Evolutionary conservation across 1,284 basidiomycete species (phyloP).

Genomic region (Tilletia caries): DNA sequence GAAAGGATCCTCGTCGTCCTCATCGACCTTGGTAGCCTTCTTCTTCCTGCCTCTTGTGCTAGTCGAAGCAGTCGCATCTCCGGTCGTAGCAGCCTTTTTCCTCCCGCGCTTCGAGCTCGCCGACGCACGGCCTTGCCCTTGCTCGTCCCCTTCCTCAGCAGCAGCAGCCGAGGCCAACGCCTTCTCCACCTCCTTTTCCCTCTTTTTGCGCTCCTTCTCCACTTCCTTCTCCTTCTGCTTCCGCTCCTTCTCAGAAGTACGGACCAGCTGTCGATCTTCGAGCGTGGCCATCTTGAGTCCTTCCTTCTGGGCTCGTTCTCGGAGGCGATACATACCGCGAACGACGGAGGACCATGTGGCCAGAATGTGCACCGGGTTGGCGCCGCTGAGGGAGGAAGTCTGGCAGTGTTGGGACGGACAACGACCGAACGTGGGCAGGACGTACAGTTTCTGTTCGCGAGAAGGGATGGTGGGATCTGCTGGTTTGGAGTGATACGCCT

Average conservation of each 20-base stretch:
- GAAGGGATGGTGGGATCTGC: not conserved
- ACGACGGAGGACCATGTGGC: not conserved
- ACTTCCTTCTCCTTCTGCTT: not conserved
- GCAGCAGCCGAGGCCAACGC: not conserved
- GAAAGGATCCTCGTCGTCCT: too few relatives aligned
- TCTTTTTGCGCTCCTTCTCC: not conserved
- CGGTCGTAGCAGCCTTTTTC: too few relatives aligned
- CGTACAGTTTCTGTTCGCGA: not conserved
- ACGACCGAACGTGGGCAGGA: constrained; percentile 1
- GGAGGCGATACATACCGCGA: constrained; percentile 3
- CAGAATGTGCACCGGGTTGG: not conserved
- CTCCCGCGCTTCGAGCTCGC: too few relatives aligned
- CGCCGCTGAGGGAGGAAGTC: not conserved
- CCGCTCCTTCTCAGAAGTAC: not conserved
- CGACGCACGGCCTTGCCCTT: not conserved
- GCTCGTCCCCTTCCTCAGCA: not conserved
- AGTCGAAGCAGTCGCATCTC: too few relatives aligned
- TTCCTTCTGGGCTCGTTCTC: not conserved
- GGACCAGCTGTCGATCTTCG: not conserved
- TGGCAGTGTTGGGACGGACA: not conserved
- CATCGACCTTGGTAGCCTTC: too few relatives aligned
- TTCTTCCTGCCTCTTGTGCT: too few relatives aligned
- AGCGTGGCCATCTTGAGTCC: not conserved
- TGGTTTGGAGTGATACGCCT: not conserved
- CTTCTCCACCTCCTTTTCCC: not conserved